Percentiles rank a stretch among this genome's conserved stretches.
These are phyloP conservation scores for Casuarina cunninghamiana DNA, from an alignment of 306 rosid genomes.

Conservation along the genomic window DNA sequence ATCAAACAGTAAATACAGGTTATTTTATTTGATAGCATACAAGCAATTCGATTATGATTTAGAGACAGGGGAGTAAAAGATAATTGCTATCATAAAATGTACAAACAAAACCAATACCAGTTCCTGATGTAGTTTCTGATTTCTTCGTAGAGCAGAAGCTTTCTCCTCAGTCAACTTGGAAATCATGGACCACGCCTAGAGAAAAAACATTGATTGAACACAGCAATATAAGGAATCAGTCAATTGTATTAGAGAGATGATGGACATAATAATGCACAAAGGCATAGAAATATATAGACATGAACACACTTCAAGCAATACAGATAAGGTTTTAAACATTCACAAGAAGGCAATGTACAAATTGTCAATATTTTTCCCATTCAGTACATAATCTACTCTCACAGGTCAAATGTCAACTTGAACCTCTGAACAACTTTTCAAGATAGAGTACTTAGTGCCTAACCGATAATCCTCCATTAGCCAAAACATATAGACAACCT, in stretches of 20 bases:
- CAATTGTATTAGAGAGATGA: not conserved
- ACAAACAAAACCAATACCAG: slow-evolving; percentile 34
- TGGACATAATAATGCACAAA: not conserved
- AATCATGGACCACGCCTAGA: slow-evolving; percentile 40
- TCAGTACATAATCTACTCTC: not conserved
- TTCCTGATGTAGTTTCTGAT: slow-evolving; percentile 42
- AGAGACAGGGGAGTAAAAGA: not conserved
- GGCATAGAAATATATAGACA: not conserved
- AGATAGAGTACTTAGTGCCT: not conserved
- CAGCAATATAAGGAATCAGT: not conserved
- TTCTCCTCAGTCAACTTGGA: slow-evolving; percentile 49
- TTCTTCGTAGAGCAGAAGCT: slow-evolving; percentile 40
- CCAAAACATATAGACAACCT: not conserved
- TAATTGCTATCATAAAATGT: slow-evolving; percentile 3
- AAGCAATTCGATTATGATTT: not conserved
- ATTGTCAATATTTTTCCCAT: not conserved
- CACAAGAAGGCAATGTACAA: not conserved
- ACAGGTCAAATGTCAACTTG: not conserved
- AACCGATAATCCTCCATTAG: not conserved
- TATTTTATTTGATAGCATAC: not conserved
- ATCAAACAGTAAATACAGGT: not conserved
- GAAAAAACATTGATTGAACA: not conserved
- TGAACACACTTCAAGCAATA: not conserved
- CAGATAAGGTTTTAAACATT: not conserved
- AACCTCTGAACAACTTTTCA: not conserved